Evolutionary conservation across 2,329 filamentous ascomycete genomes (phyloP).

Genomic region (Ophiostoma himal-ulmi): DNA sequence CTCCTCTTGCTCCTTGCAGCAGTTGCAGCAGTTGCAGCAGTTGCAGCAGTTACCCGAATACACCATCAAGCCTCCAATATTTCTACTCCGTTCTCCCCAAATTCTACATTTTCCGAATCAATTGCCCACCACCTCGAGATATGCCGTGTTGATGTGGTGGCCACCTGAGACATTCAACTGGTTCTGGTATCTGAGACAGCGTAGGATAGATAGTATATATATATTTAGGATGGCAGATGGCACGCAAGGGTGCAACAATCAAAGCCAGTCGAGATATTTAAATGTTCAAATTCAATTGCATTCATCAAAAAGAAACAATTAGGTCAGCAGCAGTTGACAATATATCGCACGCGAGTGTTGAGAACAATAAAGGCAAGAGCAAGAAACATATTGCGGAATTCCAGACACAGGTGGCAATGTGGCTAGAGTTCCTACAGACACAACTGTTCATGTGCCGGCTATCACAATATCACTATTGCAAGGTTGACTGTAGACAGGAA

Average conservation of each 20-base stretch:
- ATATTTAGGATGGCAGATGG: not conserved
- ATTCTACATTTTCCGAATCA: too few species aligned
- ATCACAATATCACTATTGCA: not conserved
- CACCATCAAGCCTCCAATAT: not conserved
- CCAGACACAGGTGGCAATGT: not conserved
- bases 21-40: not conserved
- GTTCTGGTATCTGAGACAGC: not conserved
- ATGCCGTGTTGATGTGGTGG: not conserved
- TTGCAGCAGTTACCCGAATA: not conserved
- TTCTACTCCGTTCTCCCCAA: not conserved
- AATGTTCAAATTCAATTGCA: not conserved
- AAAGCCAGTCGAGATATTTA: too few species aligned
- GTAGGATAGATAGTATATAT: not conserved
- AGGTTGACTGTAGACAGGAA: slow-evolving; percentile 18
- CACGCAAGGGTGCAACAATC: not conserved
- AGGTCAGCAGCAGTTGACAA: not conserved
- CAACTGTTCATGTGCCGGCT: not conserved
- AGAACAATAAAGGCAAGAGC: not conserved
- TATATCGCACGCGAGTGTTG: not conserved
- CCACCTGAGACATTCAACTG: not conserved
- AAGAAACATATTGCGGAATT: not conserved
- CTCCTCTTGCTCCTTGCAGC: not conserved
- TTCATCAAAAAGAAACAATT: not conserved
- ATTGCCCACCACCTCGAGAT: not conserved
- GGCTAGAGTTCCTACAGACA: slow-evolving; percentile 8